These are phyloP conservation scores for Fragaria ananassa DNA, from an alignment of 306 rosid genomes.

Conservation along the genomic window DNA sequence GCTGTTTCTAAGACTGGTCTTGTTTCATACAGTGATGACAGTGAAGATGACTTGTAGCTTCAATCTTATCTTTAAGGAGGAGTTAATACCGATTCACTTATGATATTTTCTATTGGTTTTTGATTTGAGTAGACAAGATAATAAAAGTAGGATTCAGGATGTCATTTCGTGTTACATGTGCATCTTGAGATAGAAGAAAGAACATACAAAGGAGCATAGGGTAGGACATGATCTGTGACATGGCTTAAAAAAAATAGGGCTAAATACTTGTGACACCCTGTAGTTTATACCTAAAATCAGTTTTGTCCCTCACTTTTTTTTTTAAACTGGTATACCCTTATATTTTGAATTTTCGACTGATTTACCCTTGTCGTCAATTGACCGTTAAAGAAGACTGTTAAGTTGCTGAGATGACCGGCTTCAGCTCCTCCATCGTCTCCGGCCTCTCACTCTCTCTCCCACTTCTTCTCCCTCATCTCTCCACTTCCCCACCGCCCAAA, in stretches of 20 bases:
- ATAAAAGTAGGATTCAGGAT: neutral
- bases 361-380: no score
- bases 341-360: no score
- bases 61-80: neutral
- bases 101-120: neutral
- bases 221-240: slow-evolving; percentile 4
- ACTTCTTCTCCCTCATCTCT: no score
- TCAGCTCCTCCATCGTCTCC: no score
- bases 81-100: neutral
- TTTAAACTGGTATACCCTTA: no score
- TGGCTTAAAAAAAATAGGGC: neutral
- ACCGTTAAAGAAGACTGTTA: no score
- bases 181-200: neutral
- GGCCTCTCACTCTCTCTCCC: no score
- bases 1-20: slow-evolving; percentile 46
- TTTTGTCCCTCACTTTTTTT: no score
- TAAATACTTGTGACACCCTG: no score
- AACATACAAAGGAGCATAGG: neutral
- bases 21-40: slow-evolving; percentile 86
- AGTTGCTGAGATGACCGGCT: no score
- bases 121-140: neutral
- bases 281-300: no score
- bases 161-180: neutral
- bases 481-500: no score
- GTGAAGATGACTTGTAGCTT: slow-evolving; percentile 58